A percentile compares a stretch with the other conserved stretches of the same genome.
Evolutionary conservation across 2,329 filamentous ascomycete genomes (phyloP).

Genomic region (Didymella keratinophila): DNA sequence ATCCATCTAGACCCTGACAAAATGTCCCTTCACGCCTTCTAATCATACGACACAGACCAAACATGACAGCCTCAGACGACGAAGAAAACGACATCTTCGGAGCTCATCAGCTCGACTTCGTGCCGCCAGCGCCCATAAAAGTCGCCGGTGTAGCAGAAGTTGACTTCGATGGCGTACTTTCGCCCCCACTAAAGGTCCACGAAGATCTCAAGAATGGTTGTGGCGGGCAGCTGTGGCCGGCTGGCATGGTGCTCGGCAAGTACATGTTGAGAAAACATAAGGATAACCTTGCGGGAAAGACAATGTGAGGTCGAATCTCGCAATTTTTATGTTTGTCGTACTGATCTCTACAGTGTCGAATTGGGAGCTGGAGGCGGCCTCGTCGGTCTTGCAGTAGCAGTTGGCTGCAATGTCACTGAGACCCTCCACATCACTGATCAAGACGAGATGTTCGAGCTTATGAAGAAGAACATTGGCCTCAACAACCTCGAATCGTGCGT

Average conservation of each 20-base stretch:
- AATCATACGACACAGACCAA: neutral
- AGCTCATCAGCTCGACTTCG: constrained; percentile 62
- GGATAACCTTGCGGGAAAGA: constrained; percentile 68
- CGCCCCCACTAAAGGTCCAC: constrained; percentile 74
- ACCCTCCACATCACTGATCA: constrained; percentile 88
- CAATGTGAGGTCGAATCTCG: constrained; percentile 70
- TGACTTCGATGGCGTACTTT: constrained; percentile 77
- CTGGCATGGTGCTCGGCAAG: constrained; percentile 84
- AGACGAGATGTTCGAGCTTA: constrained; percentile 81
- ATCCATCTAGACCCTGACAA: constrained; percentile 16
- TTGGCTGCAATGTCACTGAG: constrained; percentile 60
- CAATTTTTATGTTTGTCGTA: neutral
- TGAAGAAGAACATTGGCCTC: constrained; percentile 85
- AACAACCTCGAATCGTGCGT: constrained; percentile 74
- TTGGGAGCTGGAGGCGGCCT: constrained; percentile 91
- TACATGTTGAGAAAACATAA: constrained; percentile 82
- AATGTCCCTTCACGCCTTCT: constrained; percentile 14
- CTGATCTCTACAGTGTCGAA: constrained; percentile 71
- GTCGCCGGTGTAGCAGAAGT: constrained; percentile 60
- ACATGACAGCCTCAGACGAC: constrained; percentile 33
- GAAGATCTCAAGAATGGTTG: constrained; percentile 89
- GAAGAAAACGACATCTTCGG: constrained; percentile 47
- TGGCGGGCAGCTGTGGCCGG: constrained; percentile 93
- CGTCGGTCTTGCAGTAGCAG: constrained; percentile 71
- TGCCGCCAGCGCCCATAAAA: constrained; percentile 62